A percentile compares a stretch with the other conserved stretches of the same genome.
Conservation (phyloP, 2,329 filamentous ascomycete species). For the Cladosporium sp. region DNA sequence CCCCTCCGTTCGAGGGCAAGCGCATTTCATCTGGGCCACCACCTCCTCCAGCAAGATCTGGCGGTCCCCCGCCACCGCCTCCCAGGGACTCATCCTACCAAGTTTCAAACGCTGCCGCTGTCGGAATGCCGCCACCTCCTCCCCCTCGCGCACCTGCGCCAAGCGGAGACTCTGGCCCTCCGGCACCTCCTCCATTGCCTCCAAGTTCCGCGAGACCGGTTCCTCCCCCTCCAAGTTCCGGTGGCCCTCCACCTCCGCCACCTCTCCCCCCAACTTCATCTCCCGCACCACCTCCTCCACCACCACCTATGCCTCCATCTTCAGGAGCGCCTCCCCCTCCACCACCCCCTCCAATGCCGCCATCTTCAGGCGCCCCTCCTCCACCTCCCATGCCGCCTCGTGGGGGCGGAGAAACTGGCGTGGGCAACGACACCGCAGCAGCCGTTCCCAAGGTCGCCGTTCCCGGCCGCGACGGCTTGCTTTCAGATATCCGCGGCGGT, state of each 20-base stretch:
- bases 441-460: slow-evolving; percentile 45
- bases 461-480: slow-evolving; percentile 53
- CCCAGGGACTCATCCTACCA: slow-evolving; percentile 56
- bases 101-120: slow-evolving; percentile 38
- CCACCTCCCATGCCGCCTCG: slow-evolving; percentile 35
- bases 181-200: slow-evolving; percentile 33
- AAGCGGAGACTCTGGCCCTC: slow-evolving; percentile 21
- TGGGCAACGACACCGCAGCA: slow-evolving; percentile 35
- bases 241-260: slow-evolving; percentile 40
- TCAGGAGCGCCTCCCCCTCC: slow-evolving; percentile 36
- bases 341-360: slow-evolving; percentile 47
- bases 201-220: slow-evolving; percentile 25
- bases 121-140: slow-evolving; percentile 46
- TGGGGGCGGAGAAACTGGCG: slow-evolving; percentile 37
- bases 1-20: slow-evolving; percentile 71
- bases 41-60: slow-evolving; percentile 63
- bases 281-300: slow-evolving; percentile 32
- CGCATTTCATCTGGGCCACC: slow-evolving; percentile 58
- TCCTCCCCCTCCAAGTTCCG: slow-evolving; percentile 23
- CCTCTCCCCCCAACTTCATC: slow-evolving; percentile 37
- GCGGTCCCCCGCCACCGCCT: slow-evolving; percentile 34
- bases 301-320: slow-evolving; percentile 36
- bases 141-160: slow-evolving; percentile 47
- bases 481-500: slow-evolving; percentile 66
- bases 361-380: slow-evolving; percentile 35